phyloP scores from a whole-genome alignment of 306 rosid species.

The Carpinus fangiana region DNA sequence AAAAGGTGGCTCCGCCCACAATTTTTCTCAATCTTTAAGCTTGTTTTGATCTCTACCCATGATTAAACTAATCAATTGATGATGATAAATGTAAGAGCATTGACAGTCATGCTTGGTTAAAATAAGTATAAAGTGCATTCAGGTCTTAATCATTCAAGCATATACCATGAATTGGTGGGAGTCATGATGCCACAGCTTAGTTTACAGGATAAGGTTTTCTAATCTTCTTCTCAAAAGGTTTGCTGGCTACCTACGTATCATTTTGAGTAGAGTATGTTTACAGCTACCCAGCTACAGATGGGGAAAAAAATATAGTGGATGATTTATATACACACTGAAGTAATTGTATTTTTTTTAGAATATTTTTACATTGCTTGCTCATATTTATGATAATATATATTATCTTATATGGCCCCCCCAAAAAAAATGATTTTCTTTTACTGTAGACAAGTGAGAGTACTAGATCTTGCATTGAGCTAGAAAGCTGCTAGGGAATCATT shows the following conservation, averaged over 20 bases:
- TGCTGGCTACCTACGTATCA: constrained; percentile 23
- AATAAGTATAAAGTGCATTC: constrained; percentile 16
- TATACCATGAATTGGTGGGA: constrained; percentile 28
- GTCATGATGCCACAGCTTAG: constrained; percentile 34
- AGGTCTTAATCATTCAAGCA: constrained; percentile 1
- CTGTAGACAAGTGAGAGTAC: neutral
- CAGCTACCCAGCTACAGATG: too few species aligned
- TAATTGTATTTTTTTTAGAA: too few species aligned
- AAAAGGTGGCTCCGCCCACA: constrained; percentile 12
- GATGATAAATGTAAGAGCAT: constrained; percentile 21
- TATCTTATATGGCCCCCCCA: too few species aligned
- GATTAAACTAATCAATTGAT: constrained; percentile 14
- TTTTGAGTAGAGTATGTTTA: neutral
- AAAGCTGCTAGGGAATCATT: constrained; percentile 21
- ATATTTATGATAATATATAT: too few species aligned
- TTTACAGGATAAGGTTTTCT: constrained; percentile 32
- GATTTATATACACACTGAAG: too few species aligned
- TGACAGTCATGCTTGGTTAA: constrained; percentile 7
- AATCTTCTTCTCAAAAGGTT: constrained; percentile 18
- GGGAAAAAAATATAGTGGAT: too few species aligned
- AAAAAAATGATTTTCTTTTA: neutral
- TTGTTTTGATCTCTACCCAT: neutral
- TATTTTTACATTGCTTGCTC: too few species aligned
- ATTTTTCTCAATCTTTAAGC: neutral
- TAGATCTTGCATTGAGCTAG: neutral